Conservation (phyloP, 116 monocot genomes). For the Dioscorea cayenensis region DNA sequence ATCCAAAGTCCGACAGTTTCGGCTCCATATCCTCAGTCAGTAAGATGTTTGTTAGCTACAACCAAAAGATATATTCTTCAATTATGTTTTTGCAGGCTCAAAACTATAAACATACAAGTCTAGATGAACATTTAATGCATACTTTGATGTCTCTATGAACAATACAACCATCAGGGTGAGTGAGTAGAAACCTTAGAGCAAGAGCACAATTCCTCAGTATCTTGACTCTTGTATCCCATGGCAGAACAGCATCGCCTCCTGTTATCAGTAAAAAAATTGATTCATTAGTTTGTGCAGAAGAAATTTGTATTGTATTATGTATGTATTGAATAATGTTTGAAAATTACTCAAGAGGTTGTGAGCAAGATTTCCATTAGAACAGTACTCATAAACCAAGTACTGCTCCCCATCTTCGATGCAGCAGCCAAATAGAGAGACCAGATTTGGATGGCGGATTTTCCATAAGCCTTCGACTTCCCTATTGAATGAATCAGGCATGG, state of each 20-base stretch:
- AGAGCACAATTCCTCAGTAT: slow-evolving; percentile 35
- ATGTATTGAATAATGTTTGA: too few species aligned
- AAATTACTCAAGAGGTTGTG: slow-evolving; percentile 34
- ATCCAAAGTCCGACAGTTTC: slow-evolving; percentile 42
- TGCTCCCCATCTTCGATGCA: slow-evolving; percentile 33
- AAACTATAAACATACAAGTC: neutral
- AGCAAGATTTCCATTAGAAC: slow-evolving; percentile 34
- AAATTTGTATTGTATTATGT: too few species aligned
- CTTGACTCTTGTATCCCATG: slow-evolving; percentile 36
- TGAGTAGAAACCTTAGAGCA: slow-evolving; percentile 39
- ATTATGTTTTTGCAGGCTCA: neutral
- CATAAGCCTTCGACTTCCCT: slow-evolving; percentile 36
- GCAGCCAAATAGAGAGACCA: slow-evolving; percentile 37
- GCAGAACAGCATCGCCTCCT: slow-evolving; percentile 30
- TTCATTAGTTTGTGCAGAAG: too few species aligned
- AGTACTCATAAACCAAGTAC: slow-evolving; percentile 44
- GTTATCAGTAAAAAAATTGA: too few species aligned
- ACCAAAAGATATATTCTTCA: neutral
- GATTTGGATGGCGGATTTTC: slow-evolving; percentile 28
- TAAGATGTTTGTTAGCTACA: slow-evolving; percentile 41
- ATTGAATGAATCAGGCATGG: slow-evolving; percentile 26
- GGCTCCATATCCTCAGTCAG: slow-evolving; percentile 39
- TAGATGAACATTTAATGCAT: neutral
- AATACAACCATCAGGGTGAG: slow-evolving; percentile 42
- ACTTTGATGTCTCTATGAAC: slow-evolving; percentile 50